Conservation (phyloP, 495 filamentous ascomycete species). For the Neurospora pannonica region DNA sequence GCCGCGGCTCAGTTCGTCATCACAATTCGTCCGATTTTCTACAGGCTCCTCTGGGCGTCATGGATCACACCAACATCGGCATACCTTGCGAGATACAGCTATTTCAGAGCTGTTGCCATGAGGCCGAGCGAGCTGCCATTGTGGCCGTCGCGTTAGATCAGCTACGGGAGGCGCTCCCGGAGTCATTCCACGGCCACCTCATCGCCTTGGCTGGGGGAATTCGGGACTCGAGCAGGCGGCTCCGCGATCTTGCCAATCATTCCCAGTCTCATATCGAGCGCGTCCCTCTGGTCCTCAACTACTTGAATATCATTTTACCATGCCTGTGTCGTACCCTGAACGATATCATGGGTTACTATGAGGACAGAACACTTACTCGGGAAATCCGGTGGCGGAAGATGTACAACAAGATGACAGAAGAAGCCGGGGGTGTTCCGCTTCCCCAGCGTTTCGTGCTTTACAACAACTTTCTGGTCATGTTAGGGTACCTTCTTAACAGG, state of each 20-base stretch:
- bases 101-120: slow-evolving; percentile 35
- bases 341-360: slow-evolving; percentile 42
- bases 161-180: slow-evolving; percentile 28
- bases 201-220: slow-evolving; percentile 34
- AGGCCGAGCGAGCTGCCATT: slow-evolving; percentile 35
- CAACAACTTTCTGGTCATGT: slow-evolving; percentile 39
- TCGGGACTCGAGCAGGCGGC: slow-evolving; percentile 28
- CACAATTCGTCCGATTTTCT: background rate
- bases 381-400: slow-evolving; percentile 43
- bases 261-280: slow-evolving; percentile 39
- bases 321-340: slow-evolving; percentile 38
- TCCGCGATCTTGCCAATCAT: slow-evolving; percentile 43
- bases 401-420: slow-evolving; percentile 43
- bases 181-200: slow-evolving; percentile 33
- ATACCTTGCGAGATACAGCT: slow-evolving; percentile 22
- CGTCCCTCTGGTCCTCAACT: slow-evolving; percentile 37
- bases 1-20: background rate
- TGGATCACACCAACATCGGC: slow-evolving; percentile 12
- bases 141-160: slow-evolving; percentile 32
- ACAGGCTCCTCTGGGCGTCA: background rate
- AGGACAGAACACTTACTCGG: slow-evolving; percentile 35
- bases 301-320: slow-evolving; percentile 43
- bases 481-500: slow-evolving; percentile 41
- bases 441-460: slow-evolving; percentile 44
- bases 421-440: slow-evolving; percentile 37